phyloP scores from a whole-genome alignment of 1,284 basidiomycete species.

The Marasmius sp. region DNA sequence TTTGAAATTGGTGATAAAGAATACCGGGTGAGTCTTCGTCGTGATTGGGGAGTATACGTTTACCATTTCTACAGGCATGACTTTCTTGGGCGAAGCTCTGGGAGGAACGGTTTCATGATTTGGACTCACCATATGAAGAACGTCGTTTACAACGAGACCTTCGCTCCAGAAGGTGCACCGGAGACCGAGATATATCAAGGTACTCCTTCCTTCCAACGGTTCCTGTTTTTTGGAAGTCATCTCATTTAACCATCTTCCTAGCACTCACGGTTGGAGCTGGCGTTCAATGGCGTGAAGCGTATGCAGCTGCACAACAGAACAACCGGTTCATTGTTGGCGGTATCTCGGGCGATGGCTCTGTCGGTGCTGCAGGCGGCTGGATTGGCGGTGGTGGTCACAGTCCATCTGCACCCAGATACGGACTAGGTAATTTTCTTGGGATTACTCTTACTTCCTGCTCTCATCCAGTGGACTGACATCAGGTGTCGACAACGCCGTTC shows the following conservation, averaged over 20 bases:
- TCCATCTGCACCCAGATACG: slow-evolving; percentile 35
- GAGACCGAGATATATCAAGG: slow-evolving; percentile 14
- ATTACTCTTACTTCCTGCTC: neutral
- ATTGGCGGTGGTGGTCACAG: slow-evolving; percentile 11
- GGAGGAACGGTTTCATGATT: slow-evolving; percentile 33
- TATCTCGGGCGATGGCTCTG: slow-evolving; percentile 32
- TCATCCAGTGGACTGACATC: neutral
- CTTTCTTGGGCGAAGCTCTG: slow-evolving; percentile 37
- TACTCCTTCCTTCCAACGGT: slow-evolving; percentile 1
- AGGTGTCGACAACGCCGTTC: slow-evolving; percentile 45
- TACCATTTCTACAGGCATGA: slow-evolving; percentile 25
- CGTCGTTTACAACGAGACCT: slow-evolving; percentile 29
- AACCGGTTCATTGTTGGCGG: slow-evolving; percentile 39
- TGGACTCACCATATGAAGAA: slow-evolving; percentile 41
- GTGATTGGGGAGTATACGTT: neutral
- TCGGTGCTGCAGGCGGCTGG: slow-evolving; percentile 12
- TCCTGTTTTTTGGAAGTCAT: neutral
- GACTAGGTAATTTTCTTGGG: slow-evolving; percentile 34
- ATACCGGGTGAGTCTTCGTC: slow-evolving; percentile 38
- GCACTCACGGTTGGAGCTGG: slow-evolving; percentile 37
- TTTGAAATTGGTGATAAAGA: slow-evolving; percentile 45
- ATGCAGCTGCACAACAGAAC: slow-evolving; percentile 30
- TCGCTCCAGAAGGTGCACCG: slow-evolving; percentile 30
- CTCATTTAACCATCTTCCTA: neutral
- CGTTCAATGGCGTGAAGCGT: slow-evolving; percentile 35